phyloP scores from a whole-genome alignment of 768 basidiomycete genomes.

The Hydnomerulius pinastri region DNA sequence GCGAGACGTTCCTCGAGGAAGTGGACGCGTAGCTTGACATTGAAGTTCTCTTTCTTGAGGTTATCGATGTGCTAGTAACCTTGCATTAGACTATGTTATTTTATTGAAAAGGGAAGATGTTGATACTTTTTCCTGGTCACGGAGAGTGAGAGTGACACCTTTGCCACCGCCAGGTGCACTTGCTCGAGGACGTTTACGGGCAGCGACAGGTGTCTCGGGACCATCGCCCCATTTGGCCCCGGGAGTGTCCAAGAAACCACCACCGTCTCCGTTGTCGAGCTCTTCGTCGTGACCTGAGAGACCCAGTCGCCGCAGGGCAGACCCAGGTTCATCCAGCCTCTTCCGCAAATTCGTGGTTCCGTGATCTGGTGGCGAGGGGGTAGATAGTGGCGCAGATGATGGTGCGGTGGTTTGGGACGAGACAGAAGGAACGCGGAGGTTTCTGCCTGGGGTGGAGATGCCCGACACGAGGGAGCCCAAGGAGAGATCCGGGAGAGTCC shows the following conservation, averaged over 20 bases:
- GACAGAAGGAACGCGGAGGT: conserved; percentile 47
- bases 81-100: background rate
- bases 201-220: conserved; percentile 52
- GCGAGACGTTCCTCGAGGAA: conserved; percentile 93
- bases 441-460: conserved; percentile 53
- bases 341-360: conserved; percentile 34
- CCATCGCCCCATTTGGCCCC: conserved; percentile 52
- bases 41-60: conserved; percentile 96
- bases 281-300: conserved; percentile 34
- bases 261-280: conserved; percentile 40
- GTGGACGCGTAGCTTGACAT: conserved; percentile 92
- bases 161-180: conserved; percentile 29
- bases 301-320: conserved; percentile 43
- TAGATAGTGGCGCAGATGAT: conserved; percentile 51
- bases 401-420: conserved; percentile 53
- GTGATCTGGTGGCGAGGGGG: conserved; percentile 48
- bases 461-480: conserved; percentile 56
- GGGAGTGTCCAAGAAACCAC: conserved; percentile 56
- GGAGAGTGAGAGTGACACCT: conserved; percentile 66
- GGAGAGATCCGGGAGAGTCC: conserved; percentile 60
- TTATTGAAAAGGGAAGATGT: conserved; percentile 17
- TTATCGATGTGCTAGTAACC: conserved; percentile 82
- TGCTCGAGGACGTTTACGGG: conserved; percentile 45
- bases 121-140: conserved; percentile 98
- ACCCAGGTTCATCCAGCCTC: conserved; percentile 41